Conservation (phyloP, 441 rosid species). For the Caryocar brasiliense region DNA sequence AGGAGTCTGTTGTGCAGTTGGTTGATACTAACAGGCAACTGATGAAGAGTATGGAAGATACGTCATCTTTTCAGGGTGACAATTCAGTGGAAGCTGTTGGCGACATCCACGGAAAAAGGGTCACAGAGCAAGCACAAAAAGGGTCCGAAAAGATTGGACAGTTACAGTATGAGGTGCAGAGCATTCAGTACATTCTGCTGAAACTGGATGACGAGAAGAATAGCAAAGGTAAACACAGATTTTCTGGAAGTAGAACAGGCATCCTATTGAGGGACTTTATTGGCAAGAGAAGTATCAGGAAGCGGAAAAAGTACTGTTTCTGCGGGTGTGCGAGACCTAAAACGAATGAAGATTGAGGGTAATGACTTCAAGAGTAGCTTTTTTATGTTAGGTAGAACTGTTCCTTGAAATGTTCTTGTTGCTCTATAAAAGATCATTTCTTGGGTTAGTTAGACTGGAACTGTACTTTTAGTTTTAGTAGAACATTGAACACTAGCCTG, state of each 20-base stretch:
- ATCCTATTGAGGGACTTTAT: constrained; percentile 63
- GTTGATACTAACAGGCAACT: constrained; percentile 39
- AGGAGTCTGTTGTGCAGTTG: constrained; percentile 52
- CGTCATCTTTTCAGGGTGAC: constrained; percentile 14
- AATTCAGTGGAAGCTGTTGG: constrained; percentile 23
- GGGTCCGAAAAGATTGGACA: constrained; percentile 68
- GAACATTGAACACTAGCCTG: constrained; percentile 10
- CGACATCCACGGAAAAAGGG: constrained; percentile 28
- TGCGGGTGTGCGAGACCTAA: constrained; percentile 58
- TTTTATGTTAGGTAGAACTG: background rate
- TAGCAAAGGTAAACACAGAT: constrained; percentile 30
- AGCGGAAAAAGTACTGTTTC: constrained; percentile 55
- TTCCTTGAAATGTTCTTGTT: constrained; percentile 1
- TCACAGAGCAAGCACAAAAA: constrained; percentile 45
- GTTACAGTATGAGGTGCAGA: constrained; percentile 69
- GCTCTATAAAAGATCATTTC: background rate
- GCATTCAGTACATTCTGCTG: constrained; percentile 43
- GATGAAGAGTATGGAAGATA: constrained; percentile 36
- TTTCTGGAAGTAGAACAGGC: constrained; percentile 49
- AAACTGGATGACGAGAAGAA: constrained; percentile 72
- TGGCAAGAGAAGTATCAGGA: constrained; percentile 35
- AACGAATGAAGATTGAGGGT: constrained; percentile 24
- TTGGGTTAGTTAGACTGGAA: constrained; percentile 12
- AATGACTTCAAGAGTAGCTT: background rate
- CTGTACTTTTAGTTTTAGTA: constrained; percentile 2